Conservation (phyloP, 768 basidiomycete species). For the Mycena epipterygia region DNA sequence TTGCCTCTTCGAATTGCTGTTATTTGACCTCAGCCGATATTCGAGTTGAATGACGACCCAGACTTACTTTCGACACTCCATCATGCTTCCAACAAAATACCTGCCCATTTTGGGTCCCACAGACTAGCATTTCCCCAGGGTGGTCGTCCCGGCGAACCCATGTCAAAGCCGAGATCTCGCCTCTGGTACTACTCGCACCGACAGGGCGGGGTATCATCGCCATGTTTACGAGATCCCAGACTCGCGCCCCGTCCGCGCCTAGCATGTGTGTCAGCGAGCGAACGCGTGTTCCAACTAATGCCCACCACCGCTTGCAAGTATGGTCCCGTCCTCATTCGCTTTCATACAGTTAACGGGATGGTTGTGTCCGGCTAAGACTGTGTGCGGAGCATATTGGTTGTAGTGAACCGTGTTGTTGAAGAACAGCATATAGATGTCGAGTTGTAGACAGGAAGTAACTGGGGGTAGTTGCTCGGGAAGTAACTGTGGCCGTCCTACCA, state of each 20-base stretch:
- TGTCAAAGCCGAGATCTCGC: background rate
- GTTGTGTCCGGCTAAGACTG: background rate
- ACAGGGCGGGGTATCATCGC: background rate
- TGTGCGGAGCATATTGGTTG: background rate
- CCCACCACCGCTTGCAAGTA: constrained; percentile 18
- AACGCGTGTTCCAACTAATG: background rate
- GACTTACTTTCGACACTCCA: background rate
- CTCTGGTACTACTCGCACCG: background rate
- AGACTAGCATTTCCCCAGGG: background rate
- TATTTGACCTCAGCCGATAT: background rate
- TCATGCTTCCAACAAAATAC: background rate
- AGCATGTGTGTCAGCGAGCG: background rate
- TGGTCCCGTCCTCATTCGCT: constrained; percentile 8
- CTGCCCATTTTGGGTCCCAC: background rate
- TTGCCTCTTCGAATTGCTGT: constrained; percentile 28
- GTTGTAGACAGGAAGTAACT: too few relatives aligned
- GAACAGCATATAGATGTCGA: too few relatives aligned
- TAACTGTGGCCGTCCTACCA: too few relatives aligned
- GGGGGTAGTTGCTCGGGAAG: too few relatives aligned
- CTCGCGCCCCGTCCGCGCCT: constrained; percentile 12
- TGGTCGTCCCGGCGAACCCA: constrained; percentile 16
- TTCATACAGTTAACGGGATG: background rate
- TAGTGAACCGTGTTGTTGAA: too few relatives aligned
- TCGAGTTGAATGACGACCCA: background rate
- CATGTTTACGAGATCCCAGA: background rate